Evolutionary conservation across 2,329 filamentous ascomycete genomes (phyloP), one percentile per base, ranked within the genome.

Genomic region (Shiraia bambusicola): DNA sequence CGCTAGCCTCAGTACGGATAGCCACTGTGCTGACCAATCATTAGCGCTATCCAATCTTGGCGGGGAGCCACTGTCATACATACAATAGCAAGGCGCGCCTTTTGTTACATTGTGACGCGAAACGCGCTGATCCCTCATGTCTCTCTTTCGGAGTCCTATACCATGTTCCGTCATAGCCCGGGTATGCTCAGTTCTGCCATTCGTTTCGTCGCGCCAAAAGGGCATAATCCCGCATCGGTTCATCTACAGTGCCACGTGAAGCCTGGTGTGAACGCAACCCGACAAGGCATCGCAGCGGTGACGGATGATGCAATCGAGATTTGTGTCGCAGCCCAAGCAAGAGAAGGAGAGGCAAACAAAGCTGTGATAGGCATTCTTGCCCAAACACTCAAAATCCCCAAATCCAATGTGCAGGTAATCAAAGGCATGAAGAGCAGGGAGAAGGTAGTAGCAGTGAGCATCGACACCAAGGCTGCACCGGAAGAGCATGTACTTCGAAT

Each of bases 291-390:
- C 31, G 59, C 71, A 2, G 72, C 73, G 1, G 66, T 88, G 3
- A 76, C 76, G 0, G 74, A 81, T 16, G 74, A 79, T 6, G 70
- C 69, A 2, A 75, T 88, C 33, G 78, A 86, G 45, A 63, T 89
- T 1, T 84, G 82, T 34, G 84, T 88, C 2, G 69, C 83, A 1
- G 84, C 83, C 0, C 82, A 78, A 49, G 76, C 85, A 9, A 75
- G 77, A 46, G 82, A 87, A 11, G 83, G 84, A 11, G 82, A 86
- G 59, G 80, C 85, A 4, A 88, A 88, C 59, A 79, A 78, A 58
- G 84, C 84, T 4, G 81, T 87, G 2, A 69, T 81, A 34, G 72
- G 77, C 27, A 67, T 88, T 4, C 69, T 89, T 40, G 83, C 83
- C 49, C 71, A 80, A 79, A 73, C 76, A 5, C 72, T 88, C 2